Base-by-base conservation (phyloP, 2,329 filamentous ascomycete genomes). In the Verticillium isaacii region DNA sequence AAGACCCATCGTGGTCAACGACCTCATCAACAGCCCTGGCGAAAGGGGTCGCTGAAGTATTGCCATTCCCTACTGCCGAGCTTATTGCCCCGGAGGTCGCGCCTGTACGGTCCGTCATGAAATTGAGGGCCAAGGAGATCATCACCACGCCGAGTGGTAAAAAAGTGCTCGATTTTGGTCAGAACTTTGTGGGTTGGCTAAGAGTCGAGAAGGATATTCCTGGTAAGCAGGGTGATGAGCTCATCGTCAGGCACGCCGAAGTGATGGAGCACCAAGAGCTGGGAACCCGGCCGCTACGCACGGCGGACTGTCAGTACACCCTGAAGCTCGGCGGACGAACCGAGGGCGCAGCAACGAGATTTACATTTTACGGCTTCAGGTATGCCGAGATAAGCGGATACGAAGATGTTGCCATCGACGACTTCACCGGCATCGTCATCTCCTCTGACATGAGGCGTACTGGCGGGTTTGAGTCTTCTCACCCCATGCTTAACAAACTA, bases 291-390 rank as follows among this genome's bases (percentile, higher is more conserved):
- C 79, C 83, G 0, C 70, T 85, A 0, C 73, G 82, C 2, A 57
- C 60, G 2, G 80, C 81, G 9, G 76, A 77, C 57, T 74, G 73
- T 1, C 73, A 67, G 0, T 80, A 85, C 57, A 74, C 66, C 0
- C 58, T 81, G 23, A 72, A 77, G 17, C 68, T 69, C 36, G 69
- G 68, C 12, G 65, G 66, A 3, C 50, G 56, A 14, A 66, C 37
- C 12, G 71, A 3, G 62, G 69, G 17, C n/a, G 80, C 74, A 74
- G 68, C 76, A 14, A 81, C 83, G 1, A 68, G 72, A 1, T 83
- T 82, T 64, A 84, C 83, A 0, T 84, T 80, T 37, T 82, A 82
- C 64, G 76, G 83, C n/a, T 83, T 85, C 63, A 78, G 82, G 5
- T 79, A 73, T 58, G 78, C 75, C 3, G 66, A 79, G 36, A 29